phyloP scores from a whole-genome alignment of 805 yeast species.

The Brettanomyces nanus region DNA sequence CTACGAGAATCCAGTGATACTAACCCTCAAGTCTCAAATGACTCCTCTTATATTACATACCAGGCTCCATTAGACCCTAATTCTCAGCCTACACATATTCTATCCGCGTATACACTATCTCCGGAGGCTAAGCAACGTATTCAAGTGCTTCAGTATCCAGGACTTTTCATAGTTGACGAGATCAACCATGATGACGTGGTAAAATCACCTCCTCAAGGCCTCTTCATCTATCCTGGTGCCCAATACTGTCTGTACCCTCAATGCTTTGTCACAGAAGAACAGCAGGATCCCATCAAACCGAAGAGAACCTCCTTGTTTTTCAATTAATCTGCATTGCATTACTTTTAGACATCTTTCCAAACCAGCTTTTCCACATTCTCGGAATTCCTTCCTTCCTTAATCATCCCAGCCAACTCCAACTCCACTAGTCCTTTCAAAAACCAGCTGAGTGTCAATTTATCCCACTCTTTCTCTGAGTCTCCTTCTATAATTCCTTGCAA shows the following conservation, averaged over 20 bases:
- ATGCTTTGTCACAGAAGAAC: neutral
- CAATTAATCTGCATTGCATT: conserved; percentile 1
- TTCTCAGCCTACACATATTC: conserved; percentile 1
- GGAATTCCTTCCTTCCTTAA: conserved; percentile 53
- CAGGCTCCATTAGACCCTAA: neutral
- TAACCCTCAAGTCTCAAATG: neutral
- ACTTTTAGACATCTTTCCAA: conserved; percentile 63
- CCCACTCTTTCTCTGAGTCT: conserved; percentile 38
- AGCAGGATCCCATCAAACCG: neutral
- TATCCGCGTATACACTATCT: neutral
- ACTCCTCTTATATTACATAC: no score
- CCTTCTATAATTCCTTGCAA: conserved; percentile 4
- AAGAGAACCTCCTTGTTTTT: conserved; percentile 2
- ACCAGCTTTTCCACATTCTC: conserved; percentile 62
- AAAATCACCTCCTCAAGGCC: no score
- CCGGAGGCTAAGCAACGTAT: conserved; percentile 7
- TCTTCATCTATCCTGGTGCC: conserved; percentile 1
- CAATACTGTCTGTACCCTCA: neutral
- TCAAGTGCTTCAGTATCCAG: conserved; percentile 2
- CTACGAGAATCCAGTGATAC: neutral
- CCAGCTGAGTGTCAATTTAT: conserved; percentile 55
- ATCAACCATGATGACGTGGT: no score
- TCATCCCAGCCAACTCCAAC: conserved; percentile 57
- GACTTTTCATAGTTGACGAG: neutral
- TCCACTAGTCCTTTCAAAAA: conserved; percentile 71